phyloP scores from a whole-genome alignment of 305 asterid species.

The Striga hermonthica region DNA sequence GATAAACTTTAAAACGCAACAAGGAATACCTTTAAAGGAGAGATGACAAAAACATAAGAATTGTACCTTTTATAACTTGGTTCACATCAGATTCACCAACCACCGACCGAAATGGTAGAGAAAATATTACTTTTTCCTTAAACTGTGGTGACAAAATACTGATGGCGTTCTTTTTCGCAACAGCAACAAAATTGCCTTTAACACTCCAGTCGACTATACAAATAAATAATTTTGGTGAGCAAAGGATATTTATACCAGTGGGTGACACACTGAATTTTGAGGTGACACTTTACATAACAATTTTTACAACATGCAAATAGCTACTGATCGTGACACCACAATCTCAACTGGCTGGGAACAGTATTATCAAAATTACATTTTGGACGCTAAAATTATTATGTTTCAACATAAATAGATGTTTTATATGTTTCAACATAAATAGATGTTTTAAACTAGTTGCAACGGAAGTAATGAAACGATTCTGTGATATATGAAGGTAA shows the following conservation, averaged over 20 bases:
- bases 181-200: constrained; percentile 63
- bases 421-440: constrained; percentile 5
- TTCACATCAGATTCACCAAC: constrained; percentile 57
- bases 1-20: too few relatives aligned
- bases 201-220: constrained; percentile 81
- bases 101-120: constrained; percentile 47
- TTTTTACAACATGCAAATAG: constrained; percentile 8
- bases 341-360: constrained; percentile 12
- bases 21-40: too few relatives aligned
- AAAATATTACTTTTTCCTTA: constrained; percentile 55
- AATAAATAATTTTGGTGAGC: constrained; percentile 31
- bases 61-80: constrained; percentile 52
- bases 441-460: constrained; percentile 4
- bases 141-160: constrained; percentile 59
- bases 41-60: constrained; percentile 15
- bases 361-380: not conserved
- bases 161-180: constrained; percentile 60
- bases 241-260: constrained; percentile 15
- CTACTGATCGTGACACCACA: not conserved
- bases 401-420: constrained; percentile 2
- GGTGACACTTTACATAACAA: constrained; percentile 6
- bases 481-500: constrained; percentile 14
- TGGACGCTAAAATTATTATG: not conserved
- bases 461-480: constrained; percentile 11
- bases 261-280: constrained; percentile 14